phyloP scores from a whole-genome alignment of 1,139 yeast species.

The Taphrina communis region DNA sequence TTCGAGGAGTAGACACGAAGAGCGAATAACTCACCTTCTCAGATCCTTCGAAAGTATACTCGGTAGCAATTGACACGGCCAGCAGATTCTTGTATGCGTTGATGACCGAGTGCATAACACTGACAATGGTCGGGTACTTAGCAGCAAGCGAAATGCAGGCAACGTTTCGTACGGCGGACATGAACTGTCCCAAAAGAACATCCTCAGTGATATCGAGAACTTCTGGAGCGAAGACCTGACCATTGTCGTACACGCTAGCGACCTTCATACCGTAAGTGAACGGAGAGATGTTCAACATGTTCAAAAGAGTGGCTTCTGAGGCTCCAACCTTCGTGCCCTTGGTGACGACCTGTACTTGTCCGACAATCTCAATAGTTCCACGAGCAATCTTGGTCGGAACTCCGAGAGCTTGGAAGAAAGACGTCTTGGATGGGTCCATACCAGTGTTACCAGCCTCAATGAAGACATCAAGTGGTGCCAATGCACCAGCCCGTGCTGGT shows the following conservation, averaged over 20 bases:
- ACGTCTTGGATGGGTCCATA: conserved; percentile 99
- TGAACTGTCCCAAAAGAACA: conserved; percentile 90
- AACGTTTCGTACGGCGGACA: conserved; percentile 88
- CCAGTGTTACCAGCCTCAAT: conserved; percentile 99
- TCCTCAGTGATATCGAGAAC: conserved; percentile 99
- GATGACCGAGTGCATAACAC: conserved; percentile 98
- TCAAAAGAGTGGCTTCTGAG: conserved; percentile 97
- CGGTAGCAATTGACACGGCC: conserved; percentile 97
- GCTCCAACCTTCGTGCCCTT: conserved; percentile 93
- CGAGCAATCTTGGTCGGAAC: conserved; percentile 99
- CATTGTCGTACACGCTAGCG: conserved; percentile 96
- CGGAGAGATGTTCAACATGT: conserved; percentile 99
- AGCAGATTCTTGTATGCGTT: conserved; percentile 99
- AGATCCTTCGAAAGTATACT: conserved; percentile 98
- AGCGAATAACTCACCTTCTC: conserved; percentile 61
- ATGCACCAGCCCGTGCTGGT: conserved; percentile 99
- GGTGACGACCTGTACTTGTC: conserved; percentile 93
- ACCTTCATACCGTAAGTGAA: conserved; percentile 98
- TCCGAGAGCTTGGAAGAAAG: conserved; percentile 99
- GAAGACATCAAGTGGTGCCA: conserved; percentile 97
- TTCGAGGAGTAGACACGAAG: not conserved
- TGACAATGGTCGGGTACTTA: conserved; percentile 99
- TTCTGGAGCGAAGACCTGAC: conserved; percentile 95
- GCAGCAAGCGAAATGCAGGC: conserved; percentile 96
- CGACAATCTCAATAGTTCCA: conserved; percentile 99